Conservation (phyloP, 805 yeast species). For the Yamadazyma sp. region DNA sequence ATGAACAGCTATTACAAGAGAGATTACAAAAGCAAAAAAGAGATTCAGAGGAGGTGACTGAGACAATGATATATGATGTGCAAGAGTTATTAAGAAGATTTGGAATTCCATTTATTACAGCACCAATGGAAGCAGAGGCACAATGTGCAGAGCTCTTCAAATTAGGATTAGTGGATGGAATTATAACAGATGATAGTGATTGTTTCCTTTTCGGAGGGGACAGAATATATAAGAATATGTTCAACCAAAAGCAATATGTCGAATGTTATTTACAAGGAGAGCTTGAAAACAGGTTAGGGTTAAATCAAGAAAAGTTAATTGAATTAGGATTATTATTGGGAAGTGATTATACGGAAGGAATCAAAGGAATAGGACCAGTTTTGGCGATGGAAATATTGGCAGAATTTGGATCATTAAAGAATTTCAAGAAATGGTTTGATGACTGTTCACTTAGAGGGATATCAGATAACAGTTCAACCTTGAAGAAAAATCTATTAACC, state of each 20-base stretch:
- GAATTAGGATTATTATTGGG: constrained; percentile 84
- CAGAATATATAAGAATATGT: constrained; percentile 84
- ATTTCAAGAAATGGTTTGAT: constrained; percentile 58
- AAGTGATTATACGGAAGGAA: constrained; percentile 92
- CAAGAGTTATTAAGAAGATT: constrained; percentile 83
- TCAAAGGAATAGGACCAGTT: constrained; percentile 93
- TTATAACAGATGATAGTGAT: constrained; percentile 96
- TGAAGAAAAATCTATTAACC: constrained; percentile 57
- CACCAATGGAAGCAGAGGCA: constrained; percentile 99
- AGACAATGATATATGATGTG: constrained; percentile 82
- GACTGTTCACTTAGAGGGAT: constrained; percentile 38
- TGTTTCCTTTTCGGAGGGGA: constrained; percentile 91
- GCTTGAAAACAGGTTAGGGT: constrained; percentile 60
- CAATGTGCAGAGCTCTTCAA: constrained; percentile 82
- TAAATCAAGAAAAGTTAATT: constrained; percentile 62
- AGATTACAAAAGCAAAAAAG: constrained; percentile 67
- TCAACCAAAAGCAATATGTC: constrained; percentile 87
- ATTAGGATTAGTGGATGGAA: constrained; percentile 85
- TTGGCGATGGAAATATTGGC: constrained; percentile 86
- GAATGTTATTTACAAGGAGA: constrained; percentile 71
- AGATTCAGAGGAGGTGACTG: constrained; percentile 89
- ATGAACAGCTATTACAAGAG: constrained; percentile 52
- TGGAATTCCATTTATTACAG: constrained; percentile 92
- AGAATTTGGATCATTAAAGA: constrained; percentile 57
- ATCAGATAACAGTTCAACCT: constrained; percentile 40